Conservation (phyloP, 2,329 filamentous ascomycete genomes). For the Gyromitra esculenta region DNA sequence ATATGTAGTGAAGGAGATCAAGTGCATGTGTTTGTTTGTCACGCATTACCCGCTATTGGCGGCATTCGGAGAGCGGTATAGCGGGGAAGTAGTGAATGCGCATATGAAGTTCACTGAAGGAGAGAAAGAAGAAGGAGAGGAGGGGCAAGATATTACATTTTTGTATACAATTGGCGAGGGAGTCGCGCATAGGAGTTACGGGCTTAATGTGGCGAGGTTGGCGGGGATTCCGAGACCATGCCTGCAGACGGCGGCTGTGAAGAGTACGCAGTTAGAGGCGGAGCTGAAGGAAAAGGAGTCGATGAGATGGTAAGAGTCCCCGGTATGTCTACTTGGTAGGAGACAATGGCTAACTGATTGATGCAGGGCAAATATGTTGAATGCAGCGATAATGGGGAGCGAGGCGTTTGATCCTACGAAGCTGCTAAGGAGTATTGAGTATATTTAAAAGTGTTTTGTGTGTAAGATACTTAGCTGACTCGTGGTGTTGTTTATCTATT, state of each 20-base stretch:
- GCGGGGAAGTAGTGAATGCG: slow-evolving; percentile 78
- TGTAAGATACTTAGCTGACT: not conserved
- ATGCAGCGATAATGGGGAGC: slow-evolving; percentile 8
- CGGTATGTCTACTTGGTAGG: not conserved
- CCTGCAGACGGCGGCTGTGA: slow-evolving; percentile 79
- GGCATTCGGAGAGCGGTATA: slow-evolving; percentile 74
- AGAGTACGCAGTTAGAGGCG: slow-evolving; percentile 82
- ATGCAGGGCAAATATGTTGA: slow-evolving; percentile 42
- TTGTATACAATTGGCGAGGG: slow-evolving; percentile 91
- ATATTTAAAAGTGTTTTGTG: slow-evolving; percentile 13
- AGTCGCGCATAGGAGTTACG: slow-evolving; percentile 92
- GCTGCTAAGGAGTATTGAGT: slow-evolving; percentile 38
- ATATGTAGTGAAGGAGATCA: slow-evolving; percentile 77
- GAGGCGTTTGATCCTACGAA: slow-evolving; percentile 32
- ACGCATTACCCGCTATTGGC: slow-evolving; percentile 94
- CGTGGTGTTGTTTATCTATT: slow-evolving; percentile 7
- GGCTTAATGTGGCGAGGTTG: slow-evolving; percentile 88
- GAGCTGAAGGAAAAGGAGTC: slow-evolving; percentile 71
- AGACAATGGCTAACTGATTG: slow-evolving; percentile 11
- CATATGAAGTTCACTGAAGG: slow-evolving; percentile 86
- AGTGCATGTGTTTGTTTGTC: slow-evolving; percentile 89
- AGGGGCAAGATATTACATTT: slow-evolving; percentile 77
- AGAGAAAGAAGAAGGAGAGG: not conserved
- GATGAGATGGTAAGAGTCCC: slow-evolving; percentile 63
- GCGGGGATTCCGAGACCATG: slow-evolving; percentile 81